Conservation (phyloP, 176 grass and related monocot genomes). For the Aechmea fasciata region DNA sequence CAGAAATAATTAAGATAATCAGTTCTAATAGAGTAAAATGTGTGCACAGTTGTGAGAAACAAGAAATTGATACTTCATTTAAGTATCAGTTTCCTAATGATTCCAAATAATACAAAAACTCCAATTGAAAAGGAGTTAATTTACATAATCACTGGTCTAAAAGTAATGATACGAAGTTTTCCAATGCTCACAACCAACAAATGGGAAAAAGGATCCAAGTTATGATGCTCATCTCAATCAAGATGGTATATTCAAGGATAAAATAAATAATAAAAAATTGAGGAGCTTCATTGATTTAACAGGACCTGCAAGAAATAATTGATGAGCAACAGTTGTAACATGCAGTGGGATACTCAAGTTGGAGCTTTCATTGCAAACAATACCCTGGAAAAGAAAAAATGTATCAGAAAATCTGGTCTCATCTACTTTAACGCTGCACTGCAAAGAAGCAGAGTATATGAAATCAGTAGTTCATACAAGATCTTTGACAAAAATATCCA, state of each 20-base stretch:
- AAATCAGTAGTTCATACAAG: conserved; percentile 44
- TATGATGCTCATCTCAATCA: conserved; percentile 5
- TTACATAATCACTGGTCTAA: background rate
- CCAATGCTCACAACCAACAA: too few relatives aligned
- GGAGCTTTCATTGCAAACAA: conserved; percentile 78
- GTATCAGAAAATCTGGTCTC: background rate
- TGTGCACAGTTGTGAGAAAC: background rate
- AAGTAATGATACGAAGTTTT: background rate
- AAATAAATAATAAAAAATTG: conserved; percentile 13
- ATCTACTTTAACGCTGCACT: background rate
- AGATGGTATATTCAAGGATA: conserved; percentile 1
- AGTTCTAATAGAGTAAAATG: background rate
- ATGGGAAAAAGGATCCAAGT: too few relatives aligned
- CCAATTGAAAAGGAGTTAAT: background rate
- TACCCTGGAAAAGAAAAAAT: conserved; percentile 49
- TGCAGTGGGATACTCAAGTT: conserved; percentile 63
- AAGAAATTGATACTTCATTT: background rate
- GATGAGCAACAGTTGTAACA: conserved; percentile 76
- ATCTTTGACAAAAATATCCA: conserved; percentile 98
- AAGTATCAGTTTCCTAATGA: background rate
- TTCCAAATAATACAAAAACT: background rate
- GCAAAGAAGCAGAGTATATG: background rate
- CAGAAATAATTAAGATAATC: conserved; percentile 14
- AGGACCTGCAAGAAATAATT: conserved; percentile 86
- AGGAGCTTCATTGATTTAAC: conserved; percentile 12